Percentiles rank a stretch among this genome's conserved stretches.
Conservation (phyloP, 345 rosid genomes). For the Eutrema yunnanense region DNA sequence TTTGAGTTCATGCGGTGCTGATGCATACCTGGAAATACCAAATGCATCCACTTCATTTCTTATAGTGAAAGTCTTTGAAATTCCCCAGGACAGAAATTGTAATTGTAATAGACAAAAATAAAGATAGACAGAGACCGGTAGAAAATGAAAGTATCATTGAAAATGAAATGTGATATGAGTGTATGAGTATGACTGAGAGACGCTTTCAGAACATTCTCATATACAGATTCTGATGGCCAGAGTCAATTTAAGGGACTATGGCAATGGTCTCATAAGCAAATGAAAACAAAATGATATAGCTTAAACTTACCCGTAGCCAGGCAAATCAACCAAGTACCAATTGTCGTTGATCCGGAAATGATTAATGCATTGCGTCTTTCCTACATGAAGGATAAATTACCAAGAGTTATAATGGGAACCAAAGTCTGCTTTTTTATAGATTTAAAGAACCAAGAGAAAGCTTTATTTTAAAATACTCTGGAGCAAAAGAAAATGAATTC, state of each 20-base stretch:
- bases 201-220: background rate
- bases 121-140: background rate
- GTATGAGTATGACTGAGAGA: background rate
- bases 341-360: conserved; percentile 84
- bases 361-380: conserved; percentile 97
- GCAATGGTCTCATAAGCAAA: background rate
- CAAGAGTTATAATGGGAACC: background rate
- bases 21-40: conserved; percentile 56
- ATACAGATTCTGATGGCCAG: background rate
- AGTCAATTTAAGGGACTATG: background rate
- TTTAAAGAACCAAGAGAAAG: background rate
- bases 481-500: background rate
- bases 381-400: conserved; percentile 32
- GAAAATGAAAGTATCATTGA: background rate
- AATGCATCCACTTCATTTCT: background rate
- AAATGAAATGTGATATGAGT: background rate
- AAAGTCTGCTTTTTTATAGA: background rate
- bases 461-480: background rate
- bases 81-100: background rate
- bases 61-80: background rate
- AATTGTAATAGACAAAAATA: background rate
- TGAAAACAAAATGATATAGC: background rate
- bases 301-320: conserved; percentile 91
- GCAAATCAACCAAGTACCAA: conserved; percentile 97
- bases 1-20: conserved; percentile 84